These are phyloP conservation scores for Paracoccidioides brasiliensis DNA, from an alignment of 2,329 filamentous ascomycete genomes.

Conservation along the genomic window DNA sequence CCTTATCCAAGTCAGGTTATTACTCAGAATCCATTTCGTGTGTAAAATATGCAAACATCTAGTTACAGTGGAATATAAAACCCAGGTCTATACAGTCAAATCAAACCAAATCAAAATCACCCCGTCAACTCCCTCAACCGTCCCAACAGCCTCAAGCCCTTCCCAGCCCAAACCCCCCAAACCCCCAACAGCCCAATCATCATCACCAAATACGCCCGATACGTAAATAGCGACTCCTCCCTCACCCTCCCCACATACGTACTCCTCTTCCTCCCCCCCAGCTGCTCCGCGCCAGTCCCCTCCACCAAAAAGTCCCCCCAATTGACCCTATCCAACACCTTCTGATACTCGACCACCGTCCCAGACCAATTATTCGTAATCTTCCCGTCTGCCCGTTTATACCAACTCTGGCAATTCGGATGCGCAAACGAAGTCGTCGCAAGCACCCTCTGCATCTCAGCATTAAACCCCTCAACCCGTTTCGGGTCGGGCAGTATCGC, in stretches of 20 bases:
- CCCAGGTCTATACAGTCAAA: not conserved
- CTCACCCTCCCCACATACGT: conserved; percentile 18
- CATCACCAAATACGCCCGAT: conserved; percentile 10
- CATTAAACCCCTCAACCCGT: conserved; percentile 34
- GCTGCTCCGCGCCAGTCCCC: conserved; percentile 10
- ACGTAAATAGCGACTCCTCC: conserved; percentile 22
- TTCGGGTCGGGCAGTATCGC: conserved; percentile 33
- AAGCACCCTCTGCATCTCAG: conserved; percentile 33
- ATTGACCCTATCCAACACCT: conserved; percentile 19
- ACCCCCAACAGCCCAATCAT: not conserved
- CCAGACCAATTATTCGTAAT: conserved; percentile 47
- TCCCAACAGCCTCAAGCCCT: not conserved
- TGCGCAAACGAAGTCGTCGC: conserved; percentile 39
- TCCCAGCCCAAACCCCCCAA: not conserved
- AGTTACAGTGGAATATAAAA: not conserved
- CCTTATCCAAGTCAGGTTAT: too few species aligned
- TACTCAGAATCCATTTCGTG: too few species aligned
- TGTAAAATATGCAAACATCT: not conserved
- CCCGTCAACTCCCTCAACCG: not conserved
- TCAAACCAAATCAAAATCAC: not conserved
- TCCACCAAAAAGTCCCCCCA: conserved; percentile 18
- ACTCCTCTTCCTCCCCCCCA: conserved; percentile 6
- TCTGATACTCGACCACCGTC: conserved; percentile 44
- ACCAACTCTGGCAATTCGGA: conserved; percentile 43
- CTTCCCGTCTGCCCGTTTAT: conserved; percentile 40